Base-by-base conservation (phyloP, 257 asterid species). In the Fraxinus anomala region DNA sequence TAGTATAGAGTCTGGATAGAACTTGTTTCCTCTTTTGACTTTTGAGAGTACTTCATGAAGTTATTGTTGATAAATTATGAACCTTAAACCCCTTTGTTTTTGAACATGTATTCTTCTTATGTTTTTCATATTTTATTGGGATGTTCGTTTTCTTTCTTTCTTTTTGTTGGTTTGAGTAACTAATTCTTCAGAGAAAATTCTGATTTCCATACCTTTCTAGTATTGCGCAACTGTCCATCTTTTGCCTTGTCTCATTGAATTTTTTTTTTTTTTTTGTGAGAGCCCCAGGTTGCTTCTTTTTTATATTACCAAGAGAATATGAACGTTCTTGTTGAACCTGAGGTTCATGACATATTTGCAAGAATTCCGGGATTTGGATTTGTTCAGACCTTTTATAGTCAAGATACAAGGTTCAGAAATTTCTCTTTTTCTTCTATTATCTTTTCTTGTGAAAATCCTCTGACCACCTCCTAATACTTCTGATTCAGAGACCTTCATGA, bases 311-410 rank as follows among this genome's bases (percentile, higher is more conserved):
- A 91, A 88, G 98, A 95, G 90, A 86, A 90, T 82, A 93, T 93
- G 98, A 93, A 90, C 82, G 85, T 95, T 80, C 97, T 95, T 75
- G 99, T 95, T 74, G 99, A 95, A 84, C 98, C 99, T 34, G 99
- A 95, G 88, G 93, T 93, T 73, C 99, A 95, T 83, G 97, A 95
- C 79, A 86, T 91, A 69, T 92, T 95, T 82, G 96, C 99, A 37
- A 87, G 97, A 83, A 91, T 90, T 79, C 98, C 99, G 14, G 99
- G 99, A 61, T 95, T 93, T 80, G 99, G 97, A 40, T 95, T 95
- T 85, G 96, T 95, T 56, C 99, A 93, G 85, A 95, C 99, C 69
- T 95, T 95, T 83, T 91, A 95, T 73, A 93, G 93, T 89, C 97
- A 95, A 88, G 99, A 93, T 87, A 93, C 98, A 79, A 95, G 99